Evolutionary conservation across 2,329 filamentous ascomycete genomes (phyloP), one percentile per base, ranked within the genome.

Genomic region (Cadophora malorum): DNA sequence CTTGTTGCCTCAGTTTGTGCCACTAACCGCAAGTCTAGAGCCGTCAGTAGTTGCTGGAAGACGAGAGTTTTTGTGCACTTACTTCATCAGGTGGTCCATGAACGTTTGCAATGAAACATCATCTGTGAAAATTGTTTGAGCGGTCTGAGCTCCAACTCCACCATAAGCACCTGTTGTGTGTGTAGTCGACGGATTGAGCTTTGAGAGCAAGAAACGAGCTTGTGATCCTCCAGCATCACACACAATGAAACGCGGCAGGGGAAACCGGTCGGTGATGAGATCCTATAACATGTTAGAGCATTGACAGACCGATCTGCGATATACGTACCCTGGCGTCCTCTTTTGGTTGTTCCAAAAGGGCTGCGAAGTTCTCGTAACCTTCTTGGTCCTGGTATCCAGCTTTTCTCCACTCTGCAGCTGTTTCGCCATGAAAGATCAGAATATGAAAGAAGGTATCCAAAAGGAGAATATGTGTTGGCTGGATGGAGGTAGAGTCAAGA

Each of bases 61-160:
- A 59, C 38, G 66, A 70, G 61, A 10, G 49, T 19, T 67, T 25
- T 12, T 35, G 14, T 21, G 21, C n/a, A 85, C 90, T 81, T 85
- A 94, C 93, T 99, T 99, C 96, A 99, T 99, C 79, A 99, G 84
- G 82, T 98, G 94, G 77, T 99, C 96, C 96, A 99, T 99, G 79
- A 99, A 99, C 1, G 95, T 98, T 81, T 98, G 95, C 78, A 99
- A 83, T 65, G 94, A 97, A 65, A 99, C 96, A 80, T 99, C 96
- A 77, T 99, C 96, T 0, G 96, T 99, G 82, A 99, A 99, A 76
- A 99, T 99, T 5, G 96, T 99, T 81, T 99, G 96, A 9, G 95
- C 94, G 58, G 91, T 94, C 77, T 95, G 92, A 2, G 87, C 86
- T 35, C 91, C 89, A 60, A 95, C 92, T 70, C 94, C 94, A 66